Conservation (phyloP, 2,329 filamentous ascomycete species). For the Sphaceloma murrayae region DNA sequence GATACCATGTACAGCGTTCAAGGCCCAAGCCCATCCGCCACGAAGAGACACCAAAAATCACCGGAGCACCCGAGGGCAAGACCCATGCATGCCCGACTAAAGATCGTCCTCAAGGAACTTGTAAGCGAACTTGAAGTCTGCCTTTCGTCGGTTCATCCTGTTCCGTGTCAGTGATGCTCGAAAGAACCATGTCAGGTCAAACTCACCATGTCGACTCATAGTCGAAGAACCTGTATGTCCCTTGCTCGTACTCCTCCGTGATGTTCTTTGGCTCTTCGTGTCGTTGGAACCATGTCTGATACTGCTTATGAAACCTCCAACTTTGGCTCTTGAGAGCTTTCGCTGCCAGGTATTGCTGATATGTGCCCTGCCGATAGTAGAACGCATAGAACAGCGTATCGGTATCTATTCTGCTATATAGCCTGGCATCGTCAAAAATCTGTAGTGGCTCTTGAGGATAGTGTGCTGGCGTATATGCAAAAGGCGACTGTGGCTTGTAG, state of each 20-base stretch:
- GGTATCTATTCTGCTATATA: slow-evolving; percentile 84
- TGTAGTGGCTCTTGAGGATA: slow-evolving; percentile 88
- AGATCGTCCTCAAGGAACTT: slow-evolving; percentile 96
- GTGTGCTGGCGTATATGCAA: slow-evolving; percentile 62
- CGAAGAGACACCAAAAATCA: neutral
- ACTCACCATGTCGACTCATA: slow-evolving; percentile 97
- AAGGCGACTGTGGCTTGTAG: slow-evolving; percentile 74
- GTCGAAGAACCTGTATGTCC: slow-evolving; percentile 98
- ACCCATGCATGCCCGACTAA: slow-evolving; percentile 26
- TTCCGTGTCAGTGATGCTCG: neutral
- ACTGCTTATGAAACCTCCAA: slow-evolving; percentile 99
- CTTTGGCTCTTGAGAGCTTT: slow-evolving; percentile 97
- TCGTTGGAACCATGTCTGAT: slow-evolving; percentile 98
- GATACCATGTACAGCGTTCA: neutral
- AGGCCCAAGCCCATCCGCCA: neutral
- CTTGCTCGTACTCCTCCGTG: slow-evolving; percentile 97
- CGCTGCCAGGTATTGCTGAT: slow-evolving; percentile 89
- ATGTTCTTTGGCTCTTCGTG: slow-evolving; percentile 98
- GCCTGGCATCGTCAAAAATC: slow-evolving; percentile 80
- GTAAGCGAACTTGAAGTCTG: slow-evolving; percentile 96
- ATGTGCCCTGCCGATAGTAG: slow-evolving; percentile 94
- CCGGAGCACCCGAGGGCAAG: neutral
- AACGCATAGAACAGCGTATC: slow-evolving; percentile 98
- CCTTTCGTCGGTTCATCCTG: slow-evolving; percentile 98
- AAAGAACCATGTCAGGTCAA: slow-evolving; percentile 16